Evolutionary conservation across 495 filamentous ascomycete genomes (phyloP).

Genomic region (Rhypophila decipiens): DNA sequence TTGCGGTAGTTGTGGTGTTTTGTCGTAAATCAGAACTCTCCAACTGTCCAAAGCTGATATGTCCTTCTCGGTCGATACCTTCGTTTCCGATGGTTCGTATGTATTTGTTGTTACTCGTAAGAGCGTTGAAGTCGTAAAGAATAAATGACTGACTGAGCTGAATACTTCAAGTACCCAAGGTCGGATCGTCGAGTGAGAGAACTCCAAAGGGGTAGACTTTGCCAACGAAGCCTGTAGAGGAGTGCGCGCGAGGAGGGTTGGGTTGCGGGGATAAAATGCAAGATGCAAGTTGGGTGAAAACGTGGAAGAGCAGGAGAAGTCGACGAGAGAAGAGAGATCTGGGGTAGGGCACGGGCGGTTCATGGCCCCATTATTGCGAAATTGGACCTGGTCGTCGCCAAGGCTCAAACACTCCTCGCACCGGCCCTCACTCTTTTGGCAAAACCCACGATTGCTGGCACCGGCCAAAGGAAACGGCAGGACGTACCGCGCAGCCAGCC

Average conservation of each 20-base stretch:
- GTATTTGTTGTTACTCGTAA: constrained; percentile 1
- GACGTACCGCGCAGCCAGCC: no score
- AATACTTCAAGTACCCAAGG: constrained; percentile 41
- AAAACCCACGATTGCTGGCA: constrained; percentile 3
- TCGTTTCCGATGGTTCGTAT: not conserved
- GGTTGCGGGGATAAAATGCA: constrained; percentile 7
- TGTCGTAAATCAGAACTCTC: constrained; percentile 5
- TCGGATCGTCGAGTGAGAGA: constrained; percentile 6
- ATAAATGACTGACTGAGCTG: constrained; percentile 34
- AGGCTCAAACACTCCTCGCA: constrained; percentile 1
- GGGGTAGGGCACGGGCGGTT: constrained; percentile 11
- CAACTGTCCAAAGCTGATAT: not conserved
- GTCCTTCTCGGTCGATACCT: not conserved
- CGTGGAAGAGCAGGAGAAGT: constrained; percentile 5
- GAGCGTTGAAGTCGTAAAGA: constrained; percentile 8
- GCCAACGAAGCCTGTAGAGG: constrained; percentile 49
- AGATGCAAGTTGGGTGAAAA: constrained; percentile 2
- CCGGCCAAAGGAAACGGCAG: not conserved
- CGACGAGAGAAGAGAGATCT: constrained; percentile 8
- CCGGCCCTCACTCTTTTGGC: no score
- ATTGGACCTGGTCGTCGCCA: constrained; percentile 5
- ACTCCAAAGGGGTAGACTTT: constrained; percentile 41
- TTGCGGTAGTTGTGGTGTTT: constrained; percentile 9
- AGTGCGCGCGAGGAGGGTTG: constrained; percentile 6
- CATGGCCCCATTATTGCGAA: no score